These are phyloP conservation scores for Penicillium argentinense DNA, from an alignment of 495 filamentous ascomycete genomes.

Conservation along the genomic window DNA sequence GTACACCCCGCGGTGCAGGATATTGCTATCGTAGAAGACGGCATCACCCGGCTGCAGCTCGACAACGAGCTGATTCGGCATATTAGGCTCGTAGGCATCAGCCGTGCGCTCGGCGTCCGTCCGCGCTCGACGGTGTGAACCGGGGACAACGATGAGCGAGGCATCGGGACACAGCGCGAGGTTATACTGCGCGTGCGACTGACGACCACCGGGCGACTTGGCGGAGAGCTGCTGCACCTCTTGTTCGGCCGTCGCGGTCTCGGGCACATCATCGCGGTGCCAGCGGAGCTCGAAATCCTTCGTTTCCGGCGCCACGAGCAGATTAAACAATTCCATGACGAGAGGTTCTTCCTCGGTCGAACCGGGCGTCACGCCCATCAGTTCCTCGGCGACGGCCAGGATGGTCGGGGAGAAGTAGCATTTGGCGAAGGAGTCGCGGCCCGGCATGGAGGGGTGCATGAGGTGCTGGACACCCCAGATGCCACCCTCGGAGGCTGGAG, in stretches of 20 bases:
- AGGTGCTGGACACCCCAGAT: slow-evolving; percentile 90
- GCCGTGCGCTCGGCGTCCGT: slow-evolving; percentile 65
- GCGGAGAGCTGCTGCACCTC: slow-evolving; percentile 46
- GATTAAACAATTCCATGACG: slow-evolving; percentile 80
- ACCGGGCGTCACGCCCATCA: slow-evolving; percentile 44
- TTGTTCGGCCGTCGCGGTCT: slow-evolving; percentile 53
- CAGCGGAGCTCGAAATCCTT: slow-evolving; percentile 67
- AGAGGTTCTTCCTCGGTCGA: slow-evolving; percentile 41
- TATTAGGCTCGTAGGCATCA: slow-evolving; percentile 50
- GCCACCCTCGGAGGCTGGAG: slow-evolving; percentile 52
- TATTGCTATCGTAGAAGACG: slow-evolving; percentile 88
- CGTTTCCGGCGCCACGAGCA: slow-evolving; percentile 66
- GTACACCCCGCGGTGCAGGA: slow-evolving; percentile 80
- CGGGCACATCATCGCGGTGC: slow-evolving; percentile 76
- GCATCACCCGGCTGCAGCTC: slow-evolving; percentile 67
- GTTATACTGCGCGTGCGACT: slow-evolving; percentile 78
- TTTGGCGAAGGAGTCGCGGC: slow-evolving; percentile 52
- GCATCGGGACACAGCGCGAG: slow-evolving; percentile 67
- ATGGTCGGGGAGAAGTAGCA: slow-evolving; percentile 66
- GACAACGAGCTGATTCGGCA: slow-evolving; percentile 65
- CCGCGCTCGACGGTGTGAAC: slow-evolving; percentile 63
- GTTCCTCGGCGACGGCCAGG: slow-evolving; percentile 53
- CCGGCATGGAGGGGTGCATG: slow-evolving; percentile 65
- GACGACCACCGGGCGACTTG: slow-evolving; percentile 44
- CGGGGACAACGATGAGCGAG: slow-evolving; percentile 68